These are phyloP conservation scores for Aspergillus candidus DNA, from an alignment of 2,329 filamentous ascomycete species.

Conservation along the genomic window DNA sequence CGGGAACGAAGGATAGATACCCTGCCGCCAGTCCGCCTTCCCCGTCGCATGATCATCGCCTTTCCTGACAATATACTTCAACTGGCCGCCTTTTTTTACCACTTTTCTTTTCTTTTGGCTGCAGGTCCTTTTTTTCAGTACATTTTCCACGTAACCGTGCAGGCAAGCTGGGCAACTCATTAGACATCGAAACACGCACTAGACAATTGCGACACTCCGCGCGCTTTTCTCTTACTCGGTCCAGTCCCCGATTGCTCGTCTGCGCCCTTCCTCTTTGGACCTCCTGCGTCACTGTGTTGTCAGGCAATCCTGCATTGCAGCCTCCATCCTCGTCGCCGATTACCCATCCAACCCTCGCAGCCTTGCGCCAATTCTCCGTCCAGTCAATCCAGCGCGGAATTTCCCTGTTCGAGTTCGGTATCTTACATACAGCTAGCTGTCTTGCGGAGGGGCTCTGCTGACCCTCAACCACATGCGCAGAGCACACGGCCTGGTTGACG, in stretches of 20 bases:
- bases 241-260: conserved; percentile 26
- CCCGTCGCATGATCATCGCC: conserved; percentile 23
- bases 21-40: conserved; percentile 10
- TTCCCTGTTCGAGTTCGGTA: conserved; percentile 9
- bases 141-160: conserved; percentile 30
- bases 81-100: conserved; percentile 10
- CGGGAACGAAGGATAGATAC: conserved; percentile 10
- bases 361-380: conserved; percentile 4
- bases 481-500: conserved; percentile 19
- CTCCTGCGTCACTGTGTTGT: conserved; percentile 33
- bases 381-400: not conserved
- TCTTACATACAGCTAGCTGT: conserved; percentile 4
- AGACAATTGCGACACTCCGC: conserved; percentile 21
- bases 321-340: conserved; percentile 23
- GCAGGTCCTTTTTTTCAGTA: conserved; percentile 22
- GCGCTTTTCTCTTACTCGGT: conserved; percentile 16
- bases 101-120: conserved; percentile 10
- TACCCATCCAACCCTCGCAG: conserved; percentile 10
- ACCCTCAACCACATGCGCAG: conserved; percentile 24
- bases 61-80: conserved; percentile 17
- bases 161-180: conserved; percentile 23
- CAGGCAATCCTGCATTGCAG: conserved; percentile 28
- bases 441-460: conserved; percentile 20
- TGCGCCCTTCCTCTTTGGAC: conserved; percentile 29
- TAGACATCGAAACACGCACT: conserved; percentile 22